Conservation (phyloP, 2,329 filamentous ascomycete species). For the Whalleya microplaca region DNA sequence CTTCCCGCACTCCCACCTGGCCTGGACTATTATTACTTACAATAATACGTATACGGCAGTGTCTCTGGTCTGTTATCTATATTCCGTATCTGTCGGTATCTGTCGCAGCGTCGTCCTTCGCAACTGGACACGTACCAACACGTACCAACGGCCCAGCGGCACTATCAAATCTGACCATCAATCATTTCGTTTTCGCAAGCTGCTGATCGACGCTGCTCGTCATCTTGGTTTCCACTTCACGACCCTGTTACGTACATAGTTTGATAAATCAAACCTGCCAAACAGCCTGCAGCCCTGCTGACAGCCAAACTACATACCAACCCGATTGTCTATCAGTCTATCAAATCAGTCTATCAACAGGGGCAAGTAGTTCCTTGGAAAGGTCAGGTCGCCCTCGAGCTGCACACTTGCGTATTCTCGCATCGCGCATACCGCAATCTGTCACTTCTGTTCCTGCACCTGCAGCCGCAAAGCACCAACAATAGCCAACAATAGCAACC, state of each 20-base stretch:
- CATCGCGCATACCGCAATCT: conserved; percentile 19
- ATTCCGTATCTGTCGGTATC: not conserved
- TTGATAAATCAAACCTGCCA: conserved; percentile 19
- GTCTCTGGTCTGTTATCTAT: no score
- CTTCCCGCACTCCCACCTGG: not conserved
- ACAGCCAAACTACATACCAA: no score
- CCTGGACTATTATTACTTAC: not conserved
- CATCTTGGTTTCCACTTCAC: conserved; percentile 15
- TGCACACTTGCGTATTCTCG: conserved; percentile 21
- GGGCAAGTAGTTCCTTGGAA: conserved; percentile 4
- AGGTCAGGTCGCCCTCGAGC: conserved; percentile 12
- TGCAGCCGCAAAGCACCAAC: not conserved
- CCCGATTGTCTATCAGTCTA: no score
- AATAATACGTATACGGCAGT: no score
- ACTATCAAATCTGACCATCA: conserved; percentile 4
- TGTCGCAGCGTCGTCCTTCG: not conserved
- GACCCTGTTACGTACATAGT: conserved; percentile 15
- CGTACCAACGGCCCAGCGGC: conserved; percentile 17
- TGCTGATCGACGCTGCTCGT: conserved; percentile 21
- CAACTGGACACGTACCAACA: not conserved
- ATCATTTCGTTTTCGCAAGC: conserved; percentile 5
- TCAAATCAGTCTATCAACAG: conserved; percentile 19
- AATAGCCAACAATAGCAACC: conserved; percentile 4
- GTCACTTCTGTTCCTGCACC: no score
- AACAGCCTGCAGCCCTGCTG: no score